Evolutionary conservation across 176 grass and related monocot species (phyloP), one percentile per base, ranked within the genome.

Genomic region (Rhynchospora breviuscula): DNA sequence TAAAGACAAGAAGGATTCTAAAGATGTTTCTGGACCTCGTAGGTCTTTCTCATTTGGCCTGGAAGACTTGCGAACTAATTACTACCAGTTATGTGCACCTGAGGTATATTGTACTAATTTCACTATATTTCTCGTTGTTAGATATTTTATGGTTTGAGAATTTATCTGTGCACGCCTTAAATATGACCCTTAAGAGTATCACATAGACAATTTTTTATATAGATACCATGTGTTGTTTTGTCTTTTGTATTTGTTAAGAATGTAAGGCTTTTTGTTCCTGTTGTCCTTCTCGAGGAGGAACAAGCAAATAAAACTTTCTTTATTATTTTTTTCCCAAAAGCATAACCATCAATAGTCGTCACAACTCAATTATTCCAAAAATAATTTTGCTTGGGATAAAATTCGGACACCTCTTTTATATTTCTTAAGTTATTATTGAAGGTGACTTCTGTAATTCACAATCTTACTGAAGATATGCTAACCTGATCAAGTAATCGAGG

Each of bases 1-100:
- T 66, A 40, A 81, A 63, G 79, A 81, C 62, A 81, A 66, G 60
- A 81, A 66, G 79, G 79, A 81, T 66, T 81, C 79, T 5, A 81
- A 81, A 66, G 79, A 59, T 66, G 5, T 75, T 52, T 75, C 51
- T 25, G 46, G 47, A 1, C 18, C 60, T 47, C 43, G 65, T 12
- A 62, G 9, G 40, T 66, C 60, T 60, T 81, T 81, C 79, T 8
- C 60, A 15, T 81, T 81, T 14, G 79, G 79, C 8, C 43, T 43
- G 2, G 49, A 81, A 47, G 59, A 81, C 40, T 66, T 81, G 62
- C 31, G n/a, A 64, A n/a, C 79, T 63, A 63, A 44, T 8, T 81
- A 81, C 58, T 81, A 81, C 25, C 79, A 81, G 48, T 51, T 81
- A 64, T 81, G 79, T 48, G n/a, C 26, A 64, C 79, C 79, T 52